phyloP scores from a whole-genome alignment of 345 rosid species.

The Lumnitzera littorea region DNA sequence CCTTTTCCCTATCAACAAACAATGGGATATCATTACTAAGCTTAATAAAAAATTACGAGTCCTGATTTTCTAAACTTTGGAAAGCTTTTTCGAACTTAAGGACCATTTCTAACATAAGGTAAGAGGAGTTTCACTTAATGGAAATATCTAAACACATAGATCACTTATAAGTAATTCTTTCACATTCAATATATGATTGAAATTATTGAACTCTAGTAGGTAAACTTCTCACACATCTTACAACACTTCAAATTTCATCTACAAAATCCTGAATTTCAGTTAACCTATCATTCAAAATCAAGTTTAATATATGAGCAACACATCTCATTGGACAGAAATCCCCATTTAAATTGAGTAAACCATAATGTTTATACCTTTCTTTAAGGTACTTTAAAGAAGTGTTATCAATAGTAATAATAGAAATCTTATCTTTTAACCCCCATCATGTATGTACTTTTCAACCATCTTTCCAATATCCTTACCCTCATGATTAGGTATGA shows the following conservation, averaged over 20 bases:
- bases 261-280: constrained; percentile 2
- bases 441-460: too few species aligned
- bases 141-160: constrained; percentile 2
- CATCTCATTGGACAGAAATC: constrained; percentile 4
- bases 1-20: background rate
- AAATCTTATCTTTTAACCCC: too few species aligned
- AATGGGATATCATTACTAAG: too few species aligned
- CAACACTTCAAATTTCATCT: background rate
- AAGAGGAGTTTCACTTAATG: background rate
- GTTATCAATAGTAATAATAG: too few species aligned
- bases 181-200: background rate
- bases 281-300: constrained; percentile 3
- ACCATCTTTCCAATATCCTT: too few species aligned
- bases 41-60: background rate
- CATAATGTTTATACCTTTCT: background rate
- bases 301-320: background rate
- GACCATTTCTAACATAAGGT: background rate
- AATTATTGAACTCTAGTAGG: background rate
- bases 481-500: too few species aligned
- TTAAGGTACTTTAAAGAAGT: background rate
- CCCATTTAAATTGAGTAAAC: background rate
- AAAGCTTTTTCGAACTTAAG: background rate
- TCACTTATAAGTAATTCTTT: background rate
- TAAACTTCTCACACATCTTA: constrained; percentile 6
- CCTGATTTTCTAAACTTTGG: constrained; percentile 2